phyloP scores from a whole-genome alignment of 2,329 filamentous ascomycete species.

The Neonectria magnoliae region DNA sequence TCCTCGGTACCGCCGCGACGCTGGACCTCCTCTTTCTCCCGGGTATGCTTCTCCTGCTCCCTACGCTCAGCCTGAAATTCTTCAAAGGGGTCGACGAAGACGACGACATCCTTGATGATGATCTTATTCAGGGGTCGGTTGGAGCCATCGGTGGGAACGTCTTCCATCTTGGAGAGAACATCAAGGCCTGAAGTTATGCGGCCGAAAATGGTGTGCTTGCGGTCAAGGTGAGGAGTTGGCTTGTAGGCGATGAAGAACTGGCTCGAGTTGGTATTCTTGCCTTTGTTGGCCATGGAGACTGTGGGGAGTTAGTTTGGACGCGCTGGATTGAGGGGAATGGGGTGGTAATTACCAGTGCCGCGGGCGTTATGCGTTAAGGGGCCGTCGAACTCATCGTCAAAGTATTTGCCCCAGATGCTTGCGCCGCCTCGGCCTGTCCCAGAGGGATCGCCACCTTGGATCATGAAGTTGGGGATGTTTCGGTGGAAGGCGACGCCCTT shows the following conservation, averaged over 20 bases:
- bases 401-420: slow-evolving; percentile 94
- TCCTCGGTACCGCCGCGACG: slow-evolving; percentile 81
- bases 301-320: slow-evolving; percentile 15
- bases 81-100: slow-evolving; percentile 95
- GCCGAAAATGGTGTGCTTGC: slow-evolving; percentile 97
- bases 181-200: slow-evolving; percentile 81
- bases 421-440: slow-evolving; percentile 91
- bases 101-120: slow-evolving; percentile 80
- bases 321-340: slow-evolving; percentile 47
- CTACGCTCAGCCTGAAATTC: slow-evolving; percentile 85
- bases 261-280: slow-evolving; percentile 94
- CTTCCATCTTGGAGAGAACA: slow-evolving; percentile 80
- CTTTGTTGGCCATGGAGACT: slow-evolving; percentile 95
- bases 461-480: slow-evolving; percentile 97
- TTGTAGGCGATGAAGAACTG: slow-evolving; percentile 97
- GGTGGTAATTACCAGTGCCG: slow-evolving; percentile 63
- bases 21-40: slow-evolving; percentile 69
- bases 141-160: slow-evolving; percentile 76
- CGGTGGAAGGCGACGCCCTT: slow-evolving; percentile 85
- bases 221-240: slow-evolving; percentile 83
- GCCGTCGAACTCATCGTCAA: slow-evolving; percentile 92
- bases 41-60: slow-evolving; percentile 67
- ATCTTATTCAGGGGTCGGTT: slow-evolving; percentile 83
- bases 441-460: slow-evolving; percentile 94
- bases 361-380: slow-evolving; percentile 84